Conservation (phyloP, 2,329 filamentous ascomycete species). For the Fusarium sp. region DNA sequence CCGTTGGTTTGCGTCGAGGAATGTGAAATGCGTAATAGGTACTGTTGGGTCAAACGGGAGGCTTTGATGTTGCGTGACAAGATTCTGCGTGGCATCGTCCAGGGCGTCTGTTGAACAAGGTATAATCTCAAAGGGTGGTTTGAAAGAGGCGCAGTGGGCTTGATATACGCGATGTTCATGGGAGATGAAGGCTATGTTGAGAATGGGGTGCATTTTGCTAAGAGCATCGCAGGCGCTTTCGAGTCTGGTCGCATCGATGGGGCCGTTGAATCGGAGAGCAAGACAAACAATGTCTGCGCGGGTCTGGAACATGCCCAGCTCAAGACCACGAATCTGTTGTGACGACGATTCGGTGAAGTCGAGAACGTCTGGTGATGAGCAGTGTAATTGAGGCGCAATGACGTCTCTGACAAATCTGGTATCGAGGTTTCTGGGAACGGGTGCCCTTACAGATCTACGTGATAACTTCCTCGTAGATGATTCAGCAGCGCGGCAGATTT, state of each 20-base stretch:
- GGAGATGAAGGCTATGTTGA: slow-evolving; percentile 68
- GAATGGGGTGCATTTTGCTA: slow-evolving; percentile 62
- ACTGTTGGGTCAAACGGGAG: slow-evolving; percentile 58
- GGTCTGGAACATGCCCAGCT: slow-evolving; percentile 61
- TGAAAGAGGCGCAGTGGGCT: slow-evolving; percentile 61
- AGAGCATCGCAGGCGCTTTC: slow-evolving; percentile 64
- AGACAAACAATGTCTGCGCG: slow-evolving; percentile 65
- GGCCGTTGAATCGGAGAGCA: slow-evolving; percentile 63
- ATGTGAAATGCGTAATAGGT: slow-evolving; percentile 66
- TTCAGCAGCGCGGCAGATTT: slow-evolving; percentile 59
- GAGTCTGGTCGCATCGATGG: slow-evolving; percentile 59
- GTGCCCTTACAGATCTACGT: slow-evolving; percentile 2
- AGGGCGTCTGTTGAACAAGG: slow-evolving; percentile 60
- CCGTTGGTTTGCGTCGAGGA: slow-evolving; percentile 64
- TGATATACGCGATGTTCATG: slow-evolving; percentile 65
- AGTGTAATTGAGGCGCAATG: slow-evolving; percentile 60
- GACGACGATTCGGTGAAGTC: slow-evolving; percentile 65
- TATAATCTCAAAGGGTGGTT: slow-evolving; percentile 61
- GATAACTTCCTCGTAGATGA: slow-evolving; percentile 22
- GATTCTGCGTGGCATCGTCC: slow-evolving; percentile 56
- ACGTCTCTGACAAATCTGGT: slow-evolving; percentile 58
- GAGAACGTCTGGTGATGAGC: slow-evolving; percentile 59
- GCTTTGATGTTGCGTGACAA: slow-evolving; percentile 61
- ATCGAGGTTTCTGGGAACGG: slow-evolving; percentile 36
- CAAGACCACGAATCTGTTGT: slow-evolving; percentile 64